Percentiles rank a stretch among this genome's conserved stretches.
phyloP scores from a whole-genome alignment of 192 early-diverging fungal genomes.

The Coemansia sp. region DNA sequence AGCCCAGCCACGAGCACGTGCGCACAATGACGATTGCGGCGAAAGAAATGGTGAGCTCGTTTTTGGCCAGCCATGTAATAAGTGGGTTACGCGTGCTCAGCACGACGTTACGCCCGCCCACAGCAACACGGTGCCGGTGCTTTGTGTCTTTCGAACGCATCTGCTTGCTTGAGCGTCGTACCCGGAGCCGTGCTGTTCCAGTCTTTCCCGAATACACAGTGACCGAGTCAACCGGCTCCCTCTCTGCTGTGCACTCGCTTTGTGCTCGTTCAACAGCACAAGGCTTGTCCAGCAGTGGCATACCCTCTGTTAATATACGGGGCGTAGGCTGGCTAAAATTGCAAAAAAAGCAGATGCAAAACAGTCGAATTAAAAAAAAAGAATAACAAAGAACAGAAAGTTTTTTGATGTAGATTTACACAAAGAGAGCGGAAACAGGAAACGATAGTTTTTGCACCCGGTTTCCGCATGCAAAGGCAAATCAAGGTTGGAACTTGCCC shows the following conservation, averaged over 20 bases:
- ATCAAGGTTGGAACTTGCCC: too few relatives aligned
- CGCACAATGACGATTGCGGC: slow-evolving; percentile 22
- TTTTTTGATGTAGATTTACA: too few relatives aligned
- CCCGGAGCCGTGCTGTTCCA: slow-evolving; percentile 13
- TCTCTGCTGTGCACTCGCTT: background rate
- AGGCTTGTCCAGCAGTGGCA: slow-evolving; percentile 26
- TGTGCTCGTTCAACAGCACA: background rate
- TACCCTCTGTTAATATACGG: background rate
- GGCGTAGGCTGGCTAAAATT: too few relatives aligned
- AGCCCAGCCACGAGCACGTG: slow-evolving; percentile 28
- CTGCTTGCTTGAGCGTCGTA: slow-evolving; percentile 9
- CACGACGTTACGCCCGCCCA: slow-evolving; percentile 18
- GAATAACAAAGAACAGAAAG: too few relatives aligned
- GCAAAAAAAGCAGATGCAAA: too few relatives aligned
- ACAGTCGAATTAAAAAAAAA: too few relatives aligned
- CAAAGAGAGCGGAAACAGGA: too few relatives aligned
- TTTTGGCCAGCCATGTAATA: slow-evolving; percentile 37
- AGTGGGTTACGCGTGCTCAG: slow-evolving; percentile 37
- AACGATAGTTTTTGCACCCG: too few relatives aligned
- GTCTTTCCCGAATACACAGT: background rate
- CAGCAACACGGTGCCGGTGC: slow-evolving; percentile 4
- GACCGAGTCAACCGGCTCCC: slow-evolving; percentile 14
- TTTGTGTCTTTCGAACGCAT: background rate
- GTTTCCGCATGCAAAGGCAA: too few relatives aligned
- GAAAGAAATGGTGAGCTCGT: slow-evolving; percentile 33